Base-by-base conservation (phyloP, 768 basidiomycete genomes). In the Tulasnella sp. region DNA sequence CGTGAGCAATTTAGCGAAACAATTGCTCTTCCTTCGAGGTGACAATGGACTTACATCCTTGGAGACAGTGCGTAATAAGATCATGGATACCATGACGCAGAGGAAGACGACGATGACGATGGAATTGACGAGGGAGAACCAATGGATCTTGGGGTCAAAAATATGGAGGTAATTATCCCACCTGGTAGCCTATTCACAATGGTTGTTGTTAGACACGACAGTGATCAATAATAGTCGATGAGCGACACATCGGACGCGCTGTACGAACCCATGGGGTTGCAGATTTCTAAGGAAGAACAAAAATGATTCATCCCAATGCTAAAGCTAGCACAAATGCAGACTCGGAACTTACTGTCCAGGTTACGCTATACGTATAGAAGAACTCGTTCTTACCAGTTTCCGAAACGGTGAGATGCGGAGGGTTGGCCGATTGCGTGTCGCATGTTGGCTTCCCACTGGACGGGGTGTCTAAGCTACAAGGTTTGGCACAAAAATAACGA, bases 141-240 rank as follows among this genome's bases (percentile, higher is more conserved):
- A 95, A 72, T 98, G 95, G 60, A 98, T 96, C 52, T 84, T 82
- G 47, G 90, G 91, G 67, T 94, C 91, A 65, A 92, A 88, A 54
- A 95, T 86, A 66, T 92, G 90, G 19, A 97, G 80, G 69, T 98
- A 98, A 66, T 86, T 86, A 69, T 98, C 95, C 94, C 95, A 98
- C 52, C 95, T 78, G 3, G 93, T 89, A 3, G 92, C 94, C 90
- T 91, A 72, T 0, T 68, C n/a, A n/a, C n/a, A n/a, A n/a, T n/a
- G n/a, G 70, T 8, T 66, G 50, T 24, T 49, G 15, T 30, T 42
- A 58, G 32, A 38, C 32, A 42, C 32, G 23, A 13, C 34, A 13
- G 3, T 19, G 26, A 27, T 1, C 17, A 41, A 49, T 59, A n/a
- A 3, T 42, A 63, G 7, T 48, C 26, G 61, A 9, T 38, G 3